These are phyloP conservation scores for Hamigera avellanea DNA, from an alignment of 495 filamentous ascomycete species.

Conservation along the genomic window DNA sequence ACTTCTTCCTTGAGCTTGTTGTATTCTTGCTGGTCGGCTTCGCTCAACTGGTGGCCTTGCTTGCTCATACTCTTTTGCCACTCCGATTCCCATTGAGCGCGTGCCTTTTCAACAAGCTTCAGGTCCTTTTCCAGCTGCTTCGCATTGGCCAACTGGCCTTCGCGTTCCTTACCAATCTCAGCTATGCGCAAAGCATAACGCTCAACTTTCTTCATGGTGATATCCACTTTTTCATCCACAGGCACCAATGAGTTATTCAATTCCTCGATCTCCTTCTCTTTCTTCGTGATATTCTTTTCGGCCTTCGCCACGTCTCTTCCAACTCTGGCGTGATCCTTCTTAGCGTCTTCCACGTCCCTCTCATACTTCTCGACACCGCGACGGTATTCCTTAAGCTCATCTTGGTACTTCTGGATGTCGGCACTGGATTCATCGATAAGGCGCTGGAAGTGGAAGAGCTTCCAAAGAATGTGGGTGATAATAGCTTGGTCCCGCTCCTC, in stretches of 20 bases:
- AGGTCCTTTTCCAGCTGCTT: slow-evolving; percentile 70
- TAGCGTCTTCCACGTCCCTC: slow-evolving; percentile 71
- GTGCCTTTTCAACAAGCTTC: slow-evolving; percentile 75
- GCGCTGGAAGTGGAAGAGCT: slow-evolving; percentile 89
- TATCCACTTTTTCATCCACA: slow-evolving; percentile 84
- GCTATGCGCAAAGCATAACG: slow-evolving; percentile 53
- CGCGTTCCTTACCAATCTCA: slow-evolving; percentile 63
- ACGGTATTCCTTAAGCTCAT: slow-evolving; percentile 88
- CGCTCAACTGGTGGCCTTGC: slow-evolving; percentile 73
- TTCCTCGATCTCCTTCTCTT: slow-evolving; percentile 82
- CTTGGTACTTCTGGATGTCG: slow-evolving; percentile 88
- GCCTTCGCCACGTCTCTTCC: slow-evolving; percentile 68
- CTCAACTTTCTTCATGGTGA: slow-evolving; percentile 58
- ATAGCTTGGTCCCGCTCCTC: slow-evolving; percentile 86
- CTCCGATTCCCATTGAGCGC: slow-evolving; percentile 78
- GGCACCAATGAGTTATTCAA: slow-evolving; percentile 78
- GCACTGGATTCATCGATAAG: slow-evolving; percentile 84
- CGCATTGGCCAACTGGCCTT: slow-evolving; percentile 50
- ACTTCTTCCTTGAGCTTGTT: slow-evolving; percentile 77
- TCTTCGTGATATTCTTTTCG: slow-evolving; percentile 70
- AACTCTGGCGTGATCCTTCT: slow-evolving; percentile 69
- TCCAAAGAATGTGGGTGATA: slow-evolving; percentile 93
- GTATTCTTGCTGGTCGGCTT: slow-evolving; percentile 83
- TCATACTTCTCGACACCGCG: slow-evolving; percentile 82
- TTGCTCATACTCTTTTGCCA: slow-evolving; percentile 74